These are phyloP conservation scores for Chimonanthus praecox DNA, from an alignment of 164 flowering plant genomes.

Conservation along the genomic window DNA sequence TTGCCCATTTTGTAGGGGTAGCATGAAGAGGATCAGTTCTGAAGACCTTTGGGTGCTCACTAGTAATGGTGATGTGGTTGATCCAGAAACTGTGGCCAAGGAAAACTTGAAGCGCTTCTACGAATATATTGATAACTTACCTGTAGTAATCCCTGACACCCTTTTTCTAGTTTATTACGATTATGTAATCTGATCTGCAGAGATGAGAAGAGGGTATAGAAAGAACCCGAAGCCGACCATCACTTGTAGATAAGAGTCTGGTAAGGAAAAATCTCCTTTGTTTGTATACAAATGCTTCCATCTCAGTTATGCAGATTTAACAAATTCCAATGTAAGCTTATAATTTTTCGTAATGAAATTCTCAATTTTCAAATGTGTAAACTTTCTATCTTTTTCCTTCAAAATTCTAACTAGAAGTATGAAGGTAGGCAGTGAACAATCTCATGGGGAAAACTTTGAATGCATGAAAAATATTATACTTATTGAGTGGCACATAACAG, in stretches of 20 bases:
- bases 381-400: too few species aligned
- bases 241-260: slow-evolving; percentile 32
- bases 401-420: too few species aligned
- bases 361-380: too few species aligned
- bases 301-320: not conserved
- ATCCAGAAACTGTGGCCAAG: slow-evolving; percentile 49
- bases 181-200: slow-evolving; percentile 45
- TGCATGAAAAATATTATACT: too few species aligned
- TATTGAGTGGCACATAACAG: too few species aligned
- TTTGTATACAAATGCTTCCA: slow-evolving; percentile 15
- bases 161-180: slow-evolving; percentile 56
- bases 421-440: too few species aligned
- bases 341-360: too few species aligned
- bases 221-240: slow-evolving; percentile 22
- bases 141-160: slow-evolving; percentile 55
- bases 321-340: too few species aligned
- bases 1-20: slow-evolving; percentile 97
- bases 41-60: slow-evolving; percentile 92
- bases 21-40: slow-evolving; percentile 47
- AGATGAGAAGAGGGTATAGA: slow-evolving; percentile 34
- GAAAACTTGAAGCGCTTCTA: slow-evolving; percentile 79
- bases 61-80: slow-evolving; percentile 60
- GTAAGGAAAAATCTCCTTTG: slow-evolving; percentile 26
- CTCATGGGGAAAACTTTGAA: too few species aligned
- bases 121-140: slow-evolving; percentile 63